These are phyloP conservation scores for Aspergillus terreus DNA, from an alignment of 2,329 filamentous ascomycete genomes.

Conservation along the genomic window DNA sequence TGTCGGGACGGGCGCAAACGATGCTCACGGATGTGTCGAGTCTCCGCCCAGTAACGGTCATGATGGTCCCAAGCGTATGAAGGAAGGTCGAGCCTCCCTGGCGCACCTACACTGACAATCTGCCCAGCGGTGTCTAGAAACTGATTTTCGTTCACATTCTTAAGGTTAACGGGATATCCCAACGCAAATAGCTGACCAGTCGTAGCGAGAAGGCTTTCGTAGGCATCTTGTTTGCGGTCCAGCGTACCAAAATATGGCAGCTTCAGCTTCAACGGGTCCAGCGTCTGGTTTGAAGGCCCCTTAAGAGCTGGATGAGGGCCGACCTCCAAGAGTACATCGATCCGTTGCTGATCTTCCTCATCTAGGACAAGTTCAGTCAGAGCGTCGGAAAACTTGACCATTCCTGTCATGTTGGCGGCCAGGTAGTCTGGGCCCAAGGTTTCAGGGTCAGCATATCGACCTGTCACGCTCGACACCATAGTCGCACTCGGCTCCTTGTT, in stretches of 20 bases:
- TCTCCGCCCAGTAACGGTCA: constrained; percentile 1
- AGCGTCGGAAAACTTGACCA: constrained; percentile 9
- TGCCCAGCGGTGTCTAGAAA: neutral
- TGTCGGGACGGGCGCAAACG: too few species aligned
- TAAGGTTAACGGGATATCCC: neutral
- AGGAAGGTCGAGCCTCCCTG: neutral
- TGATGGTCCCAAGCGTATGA: constrained; percentile 6
- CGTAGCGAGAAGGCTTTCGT: neutral
- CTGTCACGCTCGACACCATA: constrained; percentile 8
- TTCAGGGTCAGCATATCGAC: neutral
- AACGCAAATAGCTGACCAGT: constrained; percentile 1
- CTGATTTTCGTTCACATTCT: neutral
- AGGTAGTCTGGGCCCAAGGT: constrained; percentile 7
- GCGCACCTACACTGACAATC: neutral
- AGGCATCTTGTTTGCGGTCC: neutral
- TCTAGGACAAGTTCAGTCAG: neutral
- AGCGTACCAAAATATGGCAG: constrained; percentile 4
- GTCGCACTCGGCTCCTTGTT: neutral
- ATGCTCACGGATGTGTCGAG: neutral
- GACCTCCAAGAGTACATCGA: constrained; percentile 6
- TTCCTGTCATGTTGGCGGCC: constrained; percentile 5
- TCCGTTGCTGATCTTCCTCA: neutral
- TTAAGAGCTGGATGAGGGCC: constrained; percentile 20
- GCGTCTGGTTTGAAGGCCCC: constrained; percentile 12
- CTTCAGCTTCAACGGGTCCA: neutral